Base-by-base conservation (phyloP, 148 eudicot genomes). In the Tetragonia tetragonoides region DNA sequence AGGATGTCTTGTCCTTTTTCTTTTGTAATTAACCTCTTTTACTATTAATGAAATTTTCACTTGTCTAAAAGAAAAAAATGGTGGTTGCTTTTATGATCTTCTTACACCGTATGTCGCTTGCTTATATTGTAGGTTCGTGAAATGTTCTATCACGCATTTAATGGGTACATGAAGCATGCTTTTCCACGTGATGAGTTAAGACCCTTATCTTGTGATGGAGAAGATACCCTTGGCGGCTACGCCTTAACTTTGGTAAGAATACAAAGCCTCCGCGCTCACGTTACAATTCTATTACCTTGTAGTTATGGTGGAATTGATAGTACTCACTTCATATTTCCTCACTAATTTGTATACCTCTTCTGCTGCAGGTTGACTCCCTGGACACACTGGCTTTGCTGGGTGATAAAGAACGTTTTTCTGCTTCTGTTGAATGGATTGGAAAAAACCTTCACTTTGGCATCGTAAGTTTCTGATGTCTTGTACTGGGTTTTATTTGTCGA, bases 91-190 rank as follows among this genome's bases (percentile, higher is more conserved):
- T 10, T 41, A 46, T 56, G 42, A 44, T 54, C 39, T 61, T 66
- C 60, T 38, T 41, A 20, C 49, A 59, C 17, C 17, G 18, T 44
- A 59, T 56, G 41, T 67, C 15, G 65, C 3, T 24, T 4, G 44
- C 11, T 70, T 70, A 46, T 70, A 41, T 63, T 77, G 53, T 77
- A 93, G 97, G 97, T 95, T 78, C 86, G 87, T 23, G 95, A 80
- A 74, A 95, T 95, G 99, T 95, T 95, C 80, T 95, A 93, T 78
- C 99, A 95, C 83, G 99, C 99, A 61, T 95, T 95, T 84, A 82
- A 90, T 83, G 99, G 99, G 71, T 95, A 95, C 78, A 95, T 95
- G 99, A 85, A 93, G 6, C 83, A 95, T 85, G 99, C 99, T 80
- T 95, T 95, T 78, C 99, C 99, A 68, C 94, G 77, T 39, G 99